Evolutionary conservation across 2,329 filamentous ascomycete species (phyloP).

Genomic region (Lecanoromycetidae sp.): DNA sequence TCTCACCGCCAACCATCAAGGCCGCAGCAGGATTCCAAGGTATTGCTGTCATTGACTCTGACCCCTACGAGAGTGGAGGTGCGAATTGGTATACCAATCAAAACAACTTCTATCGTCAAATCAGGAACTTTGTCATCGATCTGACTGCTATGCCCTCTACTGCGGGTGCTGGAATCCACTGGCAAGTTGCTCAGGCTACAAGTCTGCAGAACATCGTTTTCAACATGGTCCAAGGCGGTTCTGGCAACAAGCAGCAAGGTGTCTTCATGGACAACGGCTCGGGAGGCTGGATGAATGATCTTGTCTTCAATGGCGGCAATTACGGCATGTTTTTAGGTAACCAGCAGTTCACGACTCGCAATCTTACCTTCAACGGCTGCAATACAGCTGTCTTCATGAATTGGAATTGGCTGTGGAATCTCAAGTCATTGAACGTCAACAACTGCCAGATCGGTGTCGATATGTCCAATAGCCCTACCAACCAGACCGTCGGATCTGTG

Average conservation of each 20-base stretch:
- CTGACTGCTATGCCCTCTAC: slow-evolving; percentile 51
- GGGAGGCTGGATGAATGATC: slow-evolving; percentile 71
- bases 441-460: slow-evolving; percentile 65
- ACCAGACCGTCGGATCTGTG: slow-evolving; percentile 74
- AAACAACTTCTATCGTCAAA: slow-evolving; percentile 70
- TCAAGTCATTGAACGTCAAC: slow-evolving; percentile 65
- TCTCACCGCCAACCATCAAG: slow-evolving; percentile 62
- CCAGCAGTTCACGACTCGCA: slow-evolving; percentile 79
- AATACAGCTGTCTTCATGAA: slow-evolving; percentile 78
- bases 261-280: slow-evolving; percentile 80
- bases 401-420: slow-evolving; percentile 82
- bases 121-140: slow-evolving; percentile 74
- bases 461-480: slow-evolving; percentile 53
- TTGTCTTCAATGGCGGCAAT: slow-evolving; percentile 71
- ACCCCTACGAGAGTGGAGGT: slow-evolving; percentile 63
- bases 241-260: slow-evolving; percentile 58
- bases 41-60: slow-evolving; percentile 78
- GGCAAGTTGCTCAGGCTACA: slow-evolving; percentile 76
- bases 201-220: slow-evolving; percentile 71
- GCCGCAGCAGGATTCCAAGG: slow-evolving; percentile 60
- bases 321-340: slow-evolving; percentile 70
- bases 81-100: slow-evolving; percentile 70
- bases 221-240: slow-evolving; percentile 59
- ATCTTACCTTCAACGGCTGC: slow-evolving; percentile 69
- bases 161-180: slow-evolving; percentile 61